Evolutionary conservation across 805 yeast genomes (phyloP).

Genomic region (Dipodascopsis tothii): DNA sequence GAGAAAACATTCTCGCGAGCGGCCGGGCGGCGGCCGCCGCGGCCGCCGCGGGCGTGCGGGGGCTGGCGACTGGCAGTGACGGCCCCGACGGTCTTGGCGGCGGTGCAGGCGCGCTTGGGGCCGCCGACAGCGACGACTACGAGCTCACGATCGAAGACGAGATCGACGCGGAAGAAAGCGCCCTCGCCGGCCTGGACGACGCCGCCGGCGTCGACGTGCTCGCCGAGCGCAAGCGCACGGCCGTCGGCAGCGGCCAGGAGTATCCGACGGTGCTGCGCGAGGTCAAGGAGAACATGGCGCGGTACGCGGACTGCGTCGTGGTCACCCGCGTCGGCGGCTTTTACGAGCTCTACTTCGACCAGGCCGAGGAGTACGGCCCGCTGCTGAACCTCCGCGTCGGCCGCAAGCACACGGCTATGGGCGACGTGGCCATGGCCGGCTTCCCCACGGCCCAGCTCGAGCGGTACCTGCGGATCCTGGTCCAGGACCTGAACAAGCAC

Average conservation of each 20-base stretch:
- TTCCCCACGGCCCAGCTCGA: constrained; percentile 70
- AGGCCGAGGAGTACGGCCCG: constrained; percentile 68
- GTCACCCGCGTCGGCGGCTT: constrained; percentile 80
- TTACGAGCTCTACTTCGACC: constrained; percentile 82
- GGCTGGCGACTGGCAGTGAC: not conserved
- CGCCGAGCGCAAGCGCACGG: too few species aligned
- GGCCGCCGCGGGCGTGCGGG: too few species aligned
- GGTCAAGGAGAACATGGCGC: constrained; percentile 37
- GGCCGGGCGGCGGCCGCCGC: too few species aligned
- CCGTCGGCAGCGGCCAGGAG: too few species aligned
- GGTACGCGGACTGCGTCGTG: constrained; percentile 49
- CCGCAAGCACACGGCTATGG: constrained; percentile 35
- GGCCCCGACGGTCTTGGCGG: not conserved
- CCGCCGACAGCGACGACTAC: not conserved
- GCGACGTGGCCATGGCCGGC: constrained; percentile 71
- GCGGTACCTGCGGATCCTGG: constrained; percentile 65
- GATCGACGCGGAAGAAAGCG: too few species aligned
- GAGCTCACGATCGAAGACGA: too few species aligned
- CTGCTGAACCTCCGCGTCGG: constrained; percentile 67
- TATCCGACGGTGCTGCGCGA: constrained; percentile 24
- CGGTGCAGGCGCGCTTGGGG: not conserved
- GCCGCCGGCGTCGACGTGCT: too few species aligned
- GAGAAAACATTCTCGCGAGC: too few species aligned
- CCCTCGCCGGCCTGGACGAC: too few species aligned
- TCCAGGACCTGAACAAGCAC: constrained; percentile 57